Base-by-base conservation (phyloP, 306 rosid species). In the Castanopsis chinensis region DNA sequence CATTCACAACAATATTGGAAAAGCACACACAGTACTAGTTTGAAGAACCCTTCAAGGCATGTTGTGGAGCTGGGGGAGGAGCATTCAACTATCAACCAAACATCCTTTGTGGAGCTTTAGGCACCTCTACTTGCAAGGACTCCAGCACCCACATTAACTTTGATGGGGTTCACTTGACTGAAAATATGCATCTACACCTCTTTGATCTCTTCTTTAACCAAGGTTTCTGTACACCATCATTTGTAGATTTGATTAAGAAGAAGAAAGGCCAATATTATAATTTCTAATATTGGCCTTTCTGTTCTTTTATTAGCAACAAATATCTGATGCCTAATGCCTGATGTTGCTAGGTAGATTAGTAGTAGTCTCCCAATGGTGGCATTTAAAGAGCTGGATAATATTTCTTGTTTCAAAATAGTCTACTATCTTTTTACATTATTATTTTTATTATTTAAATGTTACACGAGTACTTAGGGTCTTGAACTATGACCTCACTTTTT, bases 21-120 rank as follows among this genome's bases (percentile, higher is more conserved):
- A 80, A 80, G 23, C 43, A 52, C 55, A 11, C 67, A 20, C 3
- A 43, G 1, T 75, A 68, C 49, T 27, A 21, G 20, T 75, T 81
- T 25, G 41, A 55, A 32, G 72, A 81, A 69, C 84, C 84, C n/a
- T 69, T 75, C 64, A 81, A 69, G 65, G 84, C 80, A 19, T 81
- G 84, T 35, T 81, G 84, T 52, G 84, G 84, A 52, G 28, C 77
- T 13, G 35, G 32, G 17, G 5, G 25, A 2, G 75, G 75, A 33
- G n/a, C n/a, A 21, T 69, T 19, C 25, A 23, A 73, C 64, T 81
- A 70, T 27, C 77, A 71, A 30, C 3, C 27, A 25, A 2, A 60
- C 28, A 9, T 6, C 23, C 56, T 81, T 0, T 81, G 81, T 54
- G 84, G 80, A 25, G 5, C 80, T 12, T 1, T 61, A 5, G 80